Evolutionary conservation across 805 yeast species (phyloP).

Genomic region (Metschnikowia koreensis): DNA sequence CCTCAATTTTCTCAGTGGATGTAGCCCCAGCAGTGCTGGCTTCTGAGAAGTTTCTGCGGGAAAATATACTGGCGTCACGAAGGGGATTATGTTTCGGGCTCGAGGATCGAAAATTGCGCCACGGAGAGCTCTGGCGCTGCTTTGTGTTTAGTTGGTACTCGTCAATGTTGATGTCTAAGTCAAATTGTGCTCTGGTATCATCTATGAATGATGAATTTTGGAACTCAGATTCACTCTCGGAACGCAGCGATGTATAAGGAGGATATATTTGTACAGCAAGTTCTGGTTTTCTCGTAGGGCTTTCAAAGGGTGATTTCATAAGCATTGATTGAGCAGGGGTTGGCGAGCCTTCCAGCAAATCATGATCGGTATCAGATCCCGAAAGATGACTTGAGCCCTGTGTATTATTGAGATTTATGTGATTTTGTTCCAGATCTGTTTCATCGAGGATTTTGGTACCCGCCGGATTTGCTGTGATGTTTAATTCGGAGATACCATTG

Average conservation of each 20-base stretch:
- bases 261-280: not conserved
- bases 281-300: not conserved
- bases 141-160: slow-evolving; percentile 7
- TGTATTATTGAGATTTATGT: not conserved
- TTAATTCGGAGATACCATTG: not conserved
- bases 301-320: slow-evolving; percentile 2
- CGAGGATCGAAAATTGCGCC: slow-evolving; percentile 12
- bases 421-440: slow-evolving; percentile 2
- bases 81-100: slow-evolving; percentile 9
- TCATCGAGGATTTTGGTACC: not conserved
- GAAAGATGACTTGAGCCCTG: not conserved
- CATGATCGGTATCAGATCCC: not conserved
- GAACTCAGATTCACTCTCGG: slow-evolving; percentile 9
- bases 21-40: slow-evolving; percentile 6
- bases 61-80: slow-evolving; percentile 10
- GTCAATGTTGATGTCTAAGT: slow-evolving; percentile 19
- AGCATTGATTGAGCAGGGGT: not conserved
- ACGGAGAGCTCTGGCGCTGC: slow-evolving; percentile 9
- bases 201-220: slow-evolving; percentile 17
- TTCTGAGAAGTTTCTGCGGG: slow-evolving; percentile 10
- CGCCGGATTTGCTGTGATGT: not conserved
- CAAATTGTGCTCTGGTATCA: slow-evolving; percentile 19
- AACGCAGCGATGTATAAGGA: not conserved
- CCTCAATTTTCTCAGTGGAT: slow-evolving; percentile 13
- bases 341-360: not conserved